phyloP scores from a whole-genome alignment of 2,329 filamentous ascomycete species.

The Aspergillus eucalypticola region DNA sequence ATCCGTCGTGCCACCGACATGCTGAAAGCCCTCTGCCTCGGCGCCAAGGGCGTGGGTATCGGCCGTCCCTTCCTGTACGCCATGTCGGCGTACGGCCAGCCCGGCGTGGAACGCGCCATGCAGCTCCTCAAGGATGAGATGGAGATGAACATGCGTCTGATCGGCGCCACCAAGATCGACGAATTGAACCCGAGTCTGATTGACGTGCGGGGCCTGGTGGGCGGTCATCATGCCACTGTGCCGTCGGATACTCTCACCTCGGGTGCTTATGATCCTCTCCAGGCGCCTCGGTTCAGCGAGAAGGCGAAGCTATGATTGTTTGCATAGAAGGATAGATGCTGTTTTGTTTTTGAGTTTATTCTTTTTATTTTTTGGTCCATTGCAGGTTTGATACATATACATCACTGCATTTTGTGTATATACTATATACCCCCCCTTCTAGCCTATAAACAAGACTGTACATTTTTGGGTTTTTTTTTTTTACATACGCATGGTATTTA shows the following conservation, averaged over 20 bases:
- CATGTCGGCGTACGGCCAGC: constrained; percentile 87
- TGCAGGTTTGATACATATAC: background rate
- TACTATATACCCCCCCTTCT: background rate
- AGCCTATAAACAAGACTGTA: background rate
- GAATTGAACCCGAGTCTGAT: constrained; percentile 80
- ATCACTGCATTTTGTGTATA: background rate
- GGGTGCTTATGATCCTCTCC: constrained; percentile 58
- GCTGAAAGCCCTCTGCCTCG: constrained; percentile 89
- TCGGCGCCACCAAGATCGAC: constrained; percentile 73
- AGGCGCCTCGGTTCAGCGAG: constrained; percentile 51
- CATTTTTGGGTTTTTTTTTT: background rate
- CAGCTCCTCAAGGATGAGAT: constrained; percentile 92
- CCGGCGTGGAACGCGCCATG: constrained; percentile 90
- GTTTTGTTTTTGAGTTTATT: background rate
- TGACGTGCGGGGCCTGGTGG: constrained; percentile 69
- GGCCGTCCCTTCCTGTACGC: constrained; percentile 93
- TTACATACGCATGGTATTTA: too few species aligned
- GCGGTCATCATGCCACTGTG: constrained; percentile 58
- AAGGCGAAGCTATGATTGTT: constrained; percentile 46
- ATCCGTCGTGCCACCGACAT: constrained; percentile 90
- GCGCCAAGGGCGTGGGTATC: constrained; percentile 89
- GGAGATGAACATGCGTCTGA: constrained; percentile 97
- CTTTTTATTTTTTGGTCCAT: background rate
- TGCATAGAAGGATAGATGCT: too few species aligned
- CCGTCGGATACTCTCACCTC: constrained; percentile 63